Conservation (phyloP, 2,329 filamentous ascomycete species). For the Diaporthe nobilis region DNA sequence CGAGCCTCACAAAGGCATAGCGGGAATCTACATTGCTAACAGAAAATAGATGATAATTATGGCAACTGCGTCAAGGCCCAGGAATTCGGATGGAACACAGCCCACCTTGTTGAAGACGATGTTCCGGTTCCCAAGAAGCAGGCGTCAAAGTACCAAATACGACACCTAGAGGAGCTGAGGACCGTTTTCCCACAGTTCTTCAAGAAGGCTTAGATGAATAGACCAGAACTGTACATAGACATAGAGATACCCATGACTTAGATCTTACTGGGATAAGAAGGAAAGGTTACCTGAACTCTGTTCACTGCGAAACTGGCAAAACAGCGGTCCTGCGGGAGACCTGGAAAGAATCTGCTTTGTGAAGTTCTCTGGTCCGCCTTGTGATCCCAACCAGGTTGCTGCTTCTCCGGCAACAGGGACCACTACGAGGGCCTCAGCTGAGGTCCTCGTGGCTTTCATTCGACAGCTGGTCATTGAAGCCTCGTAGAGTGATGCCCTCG, state of each 20-base stretch:
- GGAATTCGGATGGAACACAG: constrained; percentile 86
- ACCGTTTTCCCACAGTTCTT: constrained; percentile 88
- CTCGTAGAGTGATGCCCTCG: background rate
- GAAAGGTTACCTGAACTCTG: background rate
- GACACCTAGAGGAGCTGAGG: constrained; percentile 81
- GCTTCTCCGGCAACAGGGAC: background rate
- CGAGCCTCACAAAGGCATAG: constrained; percentile 35
- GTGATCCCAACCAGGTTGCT: background rate
- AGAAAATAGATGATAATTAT: constrained; percentile 81
- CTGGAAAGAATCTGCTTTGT: background rate
- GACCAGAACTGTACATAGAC: background rate
- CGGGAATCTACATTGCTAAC: constrained; percentile 11
- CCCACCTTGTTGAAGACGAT: constrained; percentile 86
- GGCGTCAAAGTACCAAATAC: constrained; percentile 82
- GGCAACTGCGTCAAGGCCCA: constrained; percentile 84
- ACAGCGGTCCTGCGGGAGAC: background rate
- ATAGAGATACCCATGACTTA: constrained; percentile 21
- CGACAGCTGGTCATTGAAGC: too few species aligned
- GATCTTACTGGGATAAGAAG: background rate
- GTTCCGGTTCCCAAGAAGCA: constrained; percentile 73
- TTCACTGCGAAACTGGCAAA: background rate
- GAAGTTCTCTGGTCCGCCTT: too few species aligned
- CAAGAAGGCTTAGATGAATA: constrained; percentile 60
- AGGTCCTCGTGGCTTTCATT: too few species aligned
- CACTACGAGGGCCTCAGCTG: background rate